These are phyloP conservation scores for Ricinus communis DNA, from an alignment of 345 rosid genomes.

Conservation along the genomic window DNA sequence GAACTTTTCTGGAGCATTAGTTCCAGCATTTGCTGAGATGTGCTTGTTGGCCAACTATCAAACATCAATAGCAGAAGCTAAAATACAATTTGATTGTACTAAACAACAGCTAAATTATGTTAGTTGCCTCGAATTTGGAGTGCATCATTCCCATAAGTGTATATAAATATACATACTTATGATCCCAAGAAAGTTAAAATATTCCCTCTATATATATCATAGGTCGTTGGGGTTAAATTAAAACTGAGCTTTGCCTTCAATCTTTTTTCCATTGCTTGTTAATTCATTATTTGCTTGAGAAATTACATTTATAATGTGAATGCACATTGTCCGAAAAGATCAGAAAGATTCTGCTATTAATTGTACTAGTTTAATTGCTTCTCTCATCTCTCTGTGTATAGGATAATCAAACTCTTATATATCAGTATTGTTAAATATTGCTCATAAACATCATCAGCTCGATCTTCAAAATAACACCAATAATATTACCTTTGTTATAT, in stretches of 20 bases:
- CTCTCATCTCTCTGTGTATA: background rate
- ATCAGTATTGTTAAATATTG: background rate
- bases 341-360: conserved; percentile 10
- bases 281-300: conserved; percentile 8
- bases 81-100: background rate
- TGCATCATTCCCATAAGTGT: conserved; percentile 13
- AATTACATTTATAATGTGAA: background rate
- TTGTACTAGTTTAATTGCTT: background rate
- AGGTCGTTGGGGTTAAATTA: conserved; percentile 3
- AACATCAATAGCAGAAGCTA: conserved; percentile 1
- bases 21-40: conserved; percentile 18
- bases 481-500: conserved; percentile 12
- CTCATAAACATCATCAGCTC: background rate
- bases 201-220: background rate
- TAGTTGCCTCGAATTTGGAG: conserved; percentile 3
- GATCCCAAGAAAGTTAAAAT: conserved; percentile 23
- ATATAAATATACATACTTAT: background rate
- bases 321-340: conserved; percentile 13
- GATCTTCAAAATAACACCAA: conserved; percentile 11
- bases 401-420: background rate
- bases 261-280: background rate
- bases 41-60: conserved; percentile 15
- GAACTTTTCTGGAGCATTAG: conserved; percentile 9
- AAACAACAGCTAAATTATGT: background rate
- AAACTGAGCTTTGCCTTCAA: background rate